Evolutionary conservation across 2,329 filamentous ascomycete species (phyloP).

Genomic region (Paecilomyces variotii): DNA sequence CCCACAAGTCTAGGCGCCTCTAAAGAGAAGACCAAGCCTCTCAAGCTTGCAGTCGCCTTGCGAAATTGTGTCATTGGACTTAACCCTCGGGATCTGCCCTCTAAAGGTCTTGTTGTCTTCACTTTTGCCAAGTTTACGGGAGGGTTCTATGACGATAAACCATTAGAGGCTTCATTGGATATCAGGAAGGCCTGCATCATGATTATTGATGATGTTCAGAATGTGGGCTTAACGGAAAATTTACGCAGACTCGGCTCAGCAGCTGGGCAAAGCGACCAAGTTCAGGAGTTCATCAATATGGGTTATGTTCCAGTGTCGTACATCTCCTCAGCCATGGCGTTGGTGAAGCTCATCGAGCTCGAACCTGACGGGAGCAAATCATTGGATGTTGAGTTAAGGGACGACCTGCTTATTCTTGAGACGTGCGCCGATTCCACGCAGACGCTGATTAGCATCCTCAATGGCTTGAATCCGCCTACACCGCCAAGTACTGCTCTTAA

Average conservation of each 20-base stretch:
- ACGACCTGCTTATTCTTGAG: conserved; percentile 82
- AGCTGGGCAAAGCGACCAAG: conserved; percentile 34
- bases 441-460: conserved; percentile 72
- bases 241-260: conserved; percentile 18
- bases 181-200: conserved; percentile 76
- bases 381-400: conserved; percentile 71
- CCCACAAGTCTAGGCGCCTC: conserved; percentile 10
- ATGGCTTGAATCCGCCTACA: conserved; percentile 72
- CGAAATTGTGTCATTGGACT: conserved; percentile 76
- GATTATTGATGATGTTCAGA: conserved; percentile 65
- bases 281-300: conserved; percentile 45
- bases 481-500: conserved; percentile 75
- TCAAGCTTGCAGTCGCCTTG: conserved; percentile 52
- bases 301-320: conserved; percentile 84
- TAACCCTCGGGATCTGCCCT: conserved; percentile 66
- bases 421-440: conserved; percentile 96
- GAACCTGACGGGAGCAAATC: conserved; percentile 54
- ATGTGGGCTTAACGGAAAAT: conserved; percentile 33
- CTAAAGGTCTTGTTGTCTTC: conserved; percentile 71
- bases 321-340: conserved; percentile 70
- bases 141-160: conserved; percentile 56
- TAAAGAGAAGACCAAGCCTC: conserved; percentile 43
- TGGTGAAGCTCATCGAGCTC: conserved; percentile 52
- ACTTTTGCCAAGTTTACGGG: conserved; percentile 69
- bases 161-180: conserved; percentile 57